Base-by-base conservation (phyloP, 148 eudicot species). In the Amaranthus hypochondriacus region DNA sequence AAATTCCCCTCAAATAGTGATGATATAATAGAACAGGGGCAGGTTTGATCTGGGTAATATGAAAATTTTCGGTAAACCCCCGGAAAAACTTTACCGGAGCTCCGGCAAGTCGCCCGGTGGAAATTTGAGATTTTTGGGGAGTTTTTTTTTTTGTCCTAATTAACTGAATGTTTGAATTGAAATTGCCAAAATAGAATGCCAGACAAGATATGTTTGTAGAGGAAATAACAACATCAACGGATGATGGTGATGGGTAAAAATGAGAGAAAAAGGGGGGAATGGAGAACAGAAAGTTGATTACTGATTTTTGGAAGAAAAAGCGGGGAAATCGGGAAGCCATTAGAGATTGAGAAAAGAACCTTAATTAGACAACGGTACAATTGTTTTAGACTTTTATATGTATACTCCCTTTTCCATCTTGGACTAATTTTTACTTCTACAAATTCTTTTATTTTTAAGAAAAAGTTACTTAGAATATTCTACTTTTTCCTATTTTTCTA, bases 311-410 rank as follows among this genome's bases (percentile, higher is more conserved):
- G 59, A 61, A 67, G 73, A 72, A 72, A 52, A 15, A 76, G 69
- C 83, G 83, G 42, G 12, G 50, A 76, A 72, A 76, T 54, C 83
- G 79, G 79, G 56, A 67, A 46, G 72, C 79, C 75, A 74, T 69
- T 70, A 79, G 70, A 73, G 73, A 28, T 28, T 28, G 21, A 48
- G 43, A 9, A 53, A 0, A 21, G 47, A 39, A 8, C 3, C 18
- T 8, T 1, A 48, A 9, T 47, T 18, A 50, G 51, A 11, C 6
- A 4, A 21, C 44, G 39, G 50, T 67, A 2, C 56, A 4, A n/a
- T 28, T 28, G 39, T 28, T 28, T 28, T 28, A 28, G 39, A 28
- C 39, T 28, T 28, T 28, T 28, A 28, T 28, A 28, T 28, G 39
- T 28, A 28, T 28, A 28, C 39, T 28, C 39, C 39, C 39, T 28